These are phyloP conservation scores for Starmerella davenportii DNA, from an alignment of 805 yeast species.

Conservation along the genomic window DNA sequence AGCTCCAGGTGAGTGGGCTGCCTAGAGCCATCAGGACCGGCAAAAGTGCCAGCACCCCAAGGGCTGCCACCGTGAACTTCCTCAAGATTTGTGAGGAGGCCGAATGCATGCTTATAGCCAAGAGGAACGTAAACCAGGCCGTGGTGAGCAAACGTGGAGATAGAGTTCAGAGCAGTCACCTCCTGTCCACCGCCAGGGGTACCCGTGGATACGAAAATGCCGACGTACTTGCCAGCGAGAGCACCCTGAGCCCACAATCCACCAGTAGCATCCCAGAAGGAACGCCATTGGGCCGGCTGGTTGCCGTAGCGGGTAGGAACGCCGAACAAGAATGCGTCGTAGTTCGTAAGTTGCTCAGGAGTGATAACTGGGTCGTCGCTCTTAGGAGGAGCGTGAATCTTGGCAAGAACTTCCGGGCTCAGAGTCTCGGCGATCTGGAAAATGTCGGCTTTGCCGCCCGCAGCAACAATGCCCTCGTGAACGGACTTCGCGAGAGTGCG, in stretches of 20 bases:
- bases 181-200: conserved; percentile 70
- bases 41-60: conserved; percentile 74
- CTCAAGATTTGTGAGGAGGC: conserved; percentile 35
- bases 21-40: conserved; percentile 63
- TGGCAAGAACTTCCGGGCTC: conserved; percentile 37
- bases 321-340: conserved; percentile 64
- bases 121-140: conserved; percentile 63
- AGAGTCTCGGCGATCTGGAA: conserved; percentile 72
- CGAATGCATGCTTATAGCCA: conserved; percentile 47
- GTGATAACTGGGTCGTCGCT: conserved; percentile 37
- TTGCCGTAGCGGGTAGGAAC: conserved; percentile 66
- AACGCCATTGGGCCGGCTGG: conserved; percentile 56
- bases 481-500: conserved; percentile 50
- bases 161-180: conserved; percentile 38
- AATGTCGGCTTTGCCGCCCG: conserved; percentile 54
- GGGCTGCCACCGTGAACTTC: conserved; percentile 71
- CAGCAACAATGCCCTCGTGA: conserved; percentile 48
- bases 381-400: conserved; percentile 45
- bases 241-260: conserved; percentile 57
- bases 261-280: conserved; percentile 66
- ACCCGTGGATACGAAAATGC: conserved; percentile 54
- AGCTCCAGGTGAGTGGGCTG: conserved; percentile 45
- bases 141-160: conserved; percentile 51
- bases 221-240: conserved; percentile 54
- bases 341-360: conserved; percentile 35